These are phyloP conservation scores for Coniella lustricola DNA, from an alignment of 2,329 filamentous ascomycete genomes.

Conservation along the genomic window DNA sequence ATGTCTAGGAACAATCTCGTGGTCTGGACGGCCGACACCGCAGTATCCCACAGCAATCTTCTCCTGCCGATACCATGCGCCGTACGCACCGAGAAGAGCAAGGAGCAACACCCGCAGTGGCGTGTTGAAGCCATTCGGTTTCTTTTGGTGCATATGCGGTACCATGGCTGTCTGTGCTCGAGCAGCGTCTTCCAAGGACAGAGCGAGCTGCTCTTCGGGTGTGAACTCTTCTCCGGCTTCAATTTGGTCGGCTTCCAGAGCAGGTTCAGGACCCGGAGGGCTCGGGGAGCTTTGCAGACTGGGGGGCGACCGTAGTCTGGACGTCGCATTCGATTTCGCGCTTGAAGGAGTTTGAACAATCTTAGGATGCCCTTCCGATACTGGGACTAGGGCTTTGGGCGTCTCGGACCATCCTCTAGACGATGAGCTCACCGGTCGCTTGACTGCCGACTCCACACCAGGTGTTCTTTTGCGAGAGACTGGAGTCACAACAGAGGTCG, in stretches of 20 bases:
- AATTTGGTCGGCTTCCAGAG: slow-evolving; percentile 37
- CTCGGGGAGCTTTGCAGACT: background rate
- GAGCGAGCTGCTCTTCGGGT: slow-evolving; percentile 76
- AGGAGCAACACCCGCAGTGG: slow-evolving; percentile 66
- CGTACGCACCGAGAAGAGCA: slow-evolving; percentile 65
- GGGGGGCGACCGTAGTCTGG: slow-evolving; percentile 28
- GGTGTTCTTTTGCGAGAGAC: slow-evolving; percentile 43
- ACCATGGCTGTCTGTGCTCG: slow-evolving; percentile 41
- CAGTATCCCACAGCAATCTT: slow-evolving; percentile 97
- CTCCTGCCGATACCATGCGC: slow-evolving; percentile 82
- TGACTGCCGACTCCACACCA: slow-evolving; percentile 31
- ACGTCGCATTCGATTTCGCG: slow-evolving; percentile 33
- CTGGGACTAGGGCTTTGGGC: slow-evolving; percentile 41
- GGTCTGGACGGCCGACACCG: slow-evolving; percentile 64
- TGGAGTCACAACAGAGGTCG: slow-evolving; percentile 45
- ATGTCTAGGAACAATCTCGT: slow-evolving; percentile 40
- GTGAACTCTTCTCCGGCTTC: slow-evolving; percentile 82
- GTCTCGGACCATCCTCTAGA: slow-evolving; percentile 39
- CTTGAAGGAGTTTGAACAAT: slow-evolving; percentile 52
- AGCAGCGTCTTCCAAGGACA: slow-evolving; percentile 61
- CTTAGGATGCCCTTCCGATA: slow-evolving; percentile 46
- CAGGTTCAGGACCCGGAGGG: slow-evolving; percentile 19
- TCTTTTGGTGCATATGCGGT: slow-evolving; percentile 34
- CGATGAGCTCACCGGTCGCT: slow-evolving; percentile 33
- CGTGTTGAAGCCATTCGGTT: slow-evolving; percentile 43